Conservation (phyloP, 371 early-diverging fungal genomes). For the Dichotomocladium elegans region DNA sequence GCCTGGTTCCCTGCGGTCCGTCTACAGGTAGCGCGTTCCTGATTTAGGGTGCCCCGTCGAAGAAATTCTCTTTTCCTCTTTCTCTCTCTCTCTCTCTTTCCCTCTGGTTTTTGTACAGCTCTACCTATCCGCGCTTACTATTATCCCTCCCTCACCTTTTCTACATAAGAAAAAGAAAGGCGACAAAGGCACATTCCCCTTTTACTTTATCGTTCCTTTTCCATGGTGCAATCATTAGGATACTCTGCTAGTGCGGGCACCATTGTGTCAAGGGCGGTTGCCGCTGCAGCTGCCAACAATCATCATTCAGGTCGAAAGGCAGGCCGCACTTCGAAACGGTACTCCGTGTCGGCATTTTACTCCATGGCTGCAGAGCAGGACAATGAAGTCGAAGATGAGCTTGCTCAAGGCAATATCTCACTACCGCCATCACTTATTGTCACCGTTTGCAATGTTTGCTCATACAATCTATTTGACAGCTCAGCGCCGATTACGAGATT, state of each 20-base stretch:
- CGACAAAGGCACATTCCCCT: too few relatives aligned
- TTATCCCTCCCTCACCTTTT: background rate
- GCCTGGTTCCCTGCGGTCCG: too few relatives aligned
- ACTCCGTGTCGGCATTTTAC: slow-evolving; percentile 88
- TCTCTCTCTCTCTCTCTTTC: background rate
- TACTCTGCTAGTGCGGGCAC: slow-evolving; percentile 21
- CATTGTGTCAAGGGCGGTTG: slow-evolving; percentile 42
- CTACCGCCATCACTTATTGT: too few relatives aligned
- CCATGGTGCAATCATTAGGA: slow-evolving; percentile 45
- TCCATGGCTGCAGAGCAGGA: slow-evolving; percentile 97
- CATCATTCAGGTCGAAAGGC: slow-evolving; percentile 29
- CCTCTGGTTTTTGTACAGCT: too few relatives aligned
- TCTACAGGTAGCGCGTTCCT: too few relatives aligned
- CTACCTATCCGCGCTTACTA: background rate
- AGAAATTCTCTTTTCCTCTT: too few relatives aligned
- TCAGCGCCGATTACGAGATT: slow-evolving; percentile 79
- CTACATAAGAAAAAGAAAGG: too few relatives aligned
- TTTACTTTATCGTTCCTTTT: slow-evolving; percentile 2
- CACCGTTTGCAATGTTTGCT: too few relatives aligned
- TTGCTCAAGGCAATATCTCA: slow-evolving; percentile 68
- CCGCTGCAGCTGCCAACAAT: slow-evolving; percentile 43
- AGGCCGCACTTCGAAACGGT: slow-evolving; percentile 56
- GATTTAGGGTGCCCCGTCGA: too few relatives aligned
- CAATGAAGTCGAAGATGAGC: slow-evolving; percentile 91
- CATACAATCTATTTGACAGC: slow-evolving; percentile 42